Conservation (phyloP, 805 yeast species). For the Metschnikowia amazonensis region DNA sequence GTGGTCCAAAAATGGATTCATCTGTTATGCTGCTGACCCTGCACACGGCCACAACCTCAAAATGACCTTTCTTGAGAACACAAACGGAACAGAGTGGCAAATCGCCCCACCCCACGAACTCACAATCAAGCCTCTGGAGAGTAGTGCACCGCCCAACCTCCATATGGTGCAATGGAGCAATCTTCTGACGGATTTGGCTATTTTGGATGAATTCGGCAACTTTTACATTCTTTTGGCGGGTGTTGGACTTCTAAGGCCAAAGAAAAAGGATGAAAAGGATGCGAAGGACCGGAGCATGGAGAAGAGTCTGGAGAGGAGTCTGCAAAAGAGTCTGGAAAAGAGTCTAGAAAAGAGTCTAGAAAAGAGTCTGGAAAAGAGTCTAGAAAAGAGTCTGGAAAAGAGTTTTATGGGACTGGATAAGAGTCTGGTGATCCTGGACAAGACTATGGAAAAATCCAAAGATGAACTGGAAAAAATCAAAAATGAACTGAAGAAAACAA, state of each 20-base stretch:
- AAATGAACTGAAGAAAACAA: background rate
- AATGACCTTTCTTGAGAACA: constrained; percentile 66
- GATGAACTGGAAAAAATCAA: background rate
- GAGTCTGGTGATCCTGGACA: no score
- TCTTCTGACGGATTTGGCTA: constrained; percentile 76
- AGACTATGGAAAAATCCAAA: background rate
- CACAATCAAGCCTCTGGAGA: constrained; percentile 27
- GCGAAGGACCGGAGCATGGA: background rate
- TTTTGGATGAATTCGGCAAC: constrained; percentile 69
- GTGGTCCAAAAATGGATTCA: constrained; percentile 83
- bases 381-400: no score
- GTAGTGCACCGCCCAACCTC: constrained; percentile 29
- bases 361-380: no score
- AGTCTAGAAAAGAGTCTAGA: no score
- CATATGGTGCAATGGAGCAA: constrained; percentile 67
- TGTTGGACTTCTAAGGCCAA: constrained; percentile 30
- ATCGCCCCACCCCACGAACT: constrained; percentile 53
- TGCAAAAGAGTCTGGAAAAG: no score
- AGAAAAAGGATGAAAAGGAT: background rate
- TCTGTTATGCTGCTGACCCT: constrained; percentile 56
- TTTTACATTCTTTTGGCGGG: constrained; percentile 42
- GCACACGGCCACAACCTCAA: constrained; percentile 39
- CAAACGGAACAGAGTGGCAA: constrained; percentile 77
- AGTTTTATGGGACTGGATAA: no score
- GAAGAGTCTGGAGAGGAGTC: background rate